These are phyloP conservation scores for Botrytis medusae DNA, from an alignment of 2,329 filamentous ascomycete genomes.

Conservation along the genomic window DNA sequence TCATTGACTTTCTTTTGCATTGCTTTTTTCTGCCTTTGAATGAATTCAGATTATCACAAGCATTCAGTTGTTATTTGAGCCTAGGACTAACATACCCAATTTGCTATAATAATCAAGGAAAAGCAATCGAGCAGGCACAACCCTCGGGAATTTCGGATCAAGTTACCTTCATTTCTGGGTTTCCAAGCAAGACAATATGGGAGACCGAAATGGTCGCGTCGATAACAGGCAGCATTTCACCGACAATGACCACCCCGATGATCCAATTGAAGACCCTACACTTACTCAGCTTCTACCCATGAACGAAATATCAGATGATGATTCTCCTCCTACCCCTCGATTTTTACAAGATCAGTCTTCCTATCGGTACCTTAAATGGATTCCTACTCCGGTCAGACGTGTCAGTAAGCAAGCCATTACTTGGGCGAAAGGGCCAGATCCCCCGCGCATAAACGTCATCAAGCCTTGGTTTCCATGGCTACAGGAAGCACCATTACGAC, in stretches of 20 bases:
- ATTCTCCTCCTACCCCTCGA: slow-evolving; percentile 53
- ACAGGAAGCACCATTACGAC: slow-evolving; percentile 64
- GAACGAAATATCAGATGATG: slow-evolving; percentile 48
- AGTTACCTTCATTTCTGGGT: background rate
- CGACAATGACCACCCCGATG: slow-evolving; percentile 36
- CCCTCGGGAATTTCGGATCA: slow-evolving; percentile 15
- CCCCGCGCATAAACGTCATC: slow-evolving; percentile 53
- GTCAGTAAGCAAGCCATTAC: slow-evolving; percentile 44
- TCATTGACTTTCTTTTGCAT: background rate
- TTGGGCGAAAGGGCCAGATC: slow-evolving; percentile 59
- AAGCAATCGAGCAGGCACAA: background rate
- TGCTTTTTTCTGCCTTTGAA: background rate
- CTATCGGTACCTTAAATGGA: slow-evolving; percentile 53
- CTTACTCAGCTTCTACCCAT: slow-evolving; percentile 39
- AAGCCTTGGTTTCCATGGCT: slow-evolving; percentile 62
- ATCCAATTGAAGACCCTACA: slow-evolving; percentile 36
- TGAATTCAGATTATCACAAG: no score
- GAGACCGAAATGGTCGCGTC: slow-evolving; percentile 28
- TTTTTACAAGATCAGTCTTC: slow-evolving; percentile 57
- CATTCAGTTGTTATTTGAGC: background rate
- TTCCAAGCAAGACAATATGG: slow-evolving; percentile 13
- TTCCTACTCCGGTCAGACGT: slow-evolving; percentile 56
- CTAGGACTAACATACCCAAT: background rate
- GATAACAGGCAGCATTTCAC: slow-evolving; percentile 27
- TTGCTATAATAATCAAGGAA: background rate